phyloP scores from a whole-genome alignment of 2,329 filamentous ascomycete species.

The Cladosporium sp. region DNA sequence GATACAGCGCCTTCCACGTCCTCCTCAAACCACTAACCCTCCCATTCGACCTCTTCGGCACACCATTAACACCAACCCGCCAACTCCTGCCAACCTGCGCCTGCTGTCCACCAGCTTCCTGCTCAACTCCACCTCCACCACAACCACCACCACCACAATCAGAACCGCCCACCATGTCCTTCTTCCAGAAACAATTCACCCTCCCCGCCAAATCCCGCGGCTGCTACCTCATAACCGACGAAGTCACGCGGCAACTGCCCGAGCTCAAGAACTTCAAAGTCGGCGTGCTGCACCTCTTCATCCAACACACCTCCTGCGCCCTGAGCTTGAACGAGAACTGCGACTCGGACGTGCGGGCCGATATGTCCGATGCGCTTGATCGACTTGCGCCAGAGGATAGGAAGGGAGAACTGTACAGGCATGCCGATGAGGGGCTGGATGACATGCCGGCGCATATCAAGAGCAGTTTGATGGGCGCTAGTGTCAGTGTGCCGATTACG shows the following conservation, averaged over 20 bases:
- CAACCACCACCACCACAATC: constrained; percentile 20
- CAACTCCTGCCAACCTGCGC: constrained; percentile 26
- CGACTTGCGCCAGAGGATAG: constrained; percentile 79
- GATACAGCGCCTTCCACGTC: constrained; percentile 37
- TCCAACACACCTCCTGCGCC: constrained; percentile 92
- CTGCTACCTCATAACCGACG: constrained; percentile 83
- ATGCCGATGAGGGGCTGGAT: constrained; percentile 80
- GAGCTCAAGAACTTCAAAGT: constrained; percentile 81
- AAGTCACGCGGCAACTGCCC: constrained; percentile 66
- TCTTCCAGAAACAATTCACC: constrained; percentile 80
- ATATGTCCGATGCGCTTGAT: constrained; percentile 94
- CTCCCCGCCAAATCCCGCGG: constrained; percentile 74
- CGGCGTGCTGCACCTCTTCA: constrained; percentile 80
- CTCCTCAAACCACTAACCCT: constrained; percentile 34
- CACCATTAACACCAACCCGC: constrained; percentile 30
- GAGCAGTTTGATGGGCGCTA: constrained; percentile 80
- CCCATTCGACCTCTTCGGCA: constrained; percentile 21
- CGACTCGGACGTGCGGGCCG: constrained; percentile 77
- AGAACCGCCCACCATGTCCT: constrained; percentile 47
- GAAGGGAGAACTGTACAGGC: constrained; percentile 66
- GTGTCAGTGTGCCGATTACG: constrained; percentile 83
- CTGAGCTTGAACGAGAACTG: constrained; percentile 91
- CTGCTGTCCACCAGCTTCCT: constrained; percentile 31
- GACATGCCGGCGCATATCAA: constrained; percentile 99
- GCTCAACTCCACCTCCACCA: constrained; percentile 15